A percentile compares a stretch with the other conserved stretches of the same genome.
Evolutionary conservation across 2,329 filamentous ascomycete species (phyloP).

Genomic region (Trichoderma arundinaceum): DNA sequence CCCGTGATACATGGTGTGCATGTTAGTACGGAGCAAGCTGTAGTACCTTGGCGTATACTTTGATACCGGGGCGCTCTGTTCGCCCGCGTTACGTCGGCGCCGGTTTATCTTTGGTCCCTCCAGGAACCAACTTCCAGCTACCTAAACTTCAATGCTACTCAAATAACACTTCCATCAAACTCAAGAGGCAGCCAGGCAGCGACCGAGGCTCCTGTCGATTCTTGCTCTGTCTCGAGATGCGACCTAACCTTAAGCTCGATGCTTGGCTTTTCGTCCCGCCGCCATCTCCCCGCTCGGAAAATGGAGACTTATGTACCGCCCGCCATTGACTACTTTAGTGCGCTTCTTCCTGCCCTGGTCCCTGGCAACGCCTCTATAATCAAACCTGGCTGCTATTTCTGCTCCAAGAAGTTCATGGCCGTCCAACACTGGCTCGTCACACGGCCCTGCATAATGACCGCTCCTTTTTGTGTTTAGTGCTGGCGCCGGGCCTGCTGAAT

Average conservation of each 20-base stretch:
- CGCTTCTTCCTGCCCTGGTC: constrained; percentile 11
- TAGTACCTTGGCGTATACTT: not conserved
- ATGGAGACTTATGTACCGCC: not conserved
- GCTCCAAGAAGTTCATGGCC: constrained; percentile 8
- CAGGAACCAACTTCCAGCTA: not conserved
- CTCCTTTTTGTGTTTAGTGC: constrained; percentile 10
- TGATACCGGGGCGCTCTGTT: not conserved
- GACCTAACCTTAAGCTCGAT: not conserved
- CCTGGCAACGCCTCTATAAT: constrained; percentile 9
- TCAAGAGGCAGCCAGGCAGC: not conserved
- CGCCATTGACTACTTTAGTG: not conserved
- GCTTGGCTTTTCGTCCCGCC: constrained; percentile 13
- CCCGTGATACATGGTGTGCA: not conserved
- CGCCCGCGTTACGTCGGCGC: not conserved
- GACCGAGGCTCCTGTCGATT: not conserved
- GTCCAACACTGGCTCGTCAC: not conserved
- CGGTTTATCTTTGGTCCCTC: constrained; percentile 21
- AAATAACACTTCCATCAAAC: not conserved
- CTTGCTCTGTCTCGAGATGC: not conserved
- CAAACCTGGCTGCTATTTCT: not conserved
- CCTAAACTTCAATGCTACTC: not conserved
- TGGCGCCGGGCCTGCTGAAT: not conserved
- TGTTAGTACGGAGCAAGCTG: not conserved
- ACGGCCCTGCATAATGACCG: constrained; percentile 9
- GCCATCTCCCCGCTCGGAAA: not conserved